Base-by-base conservation (phyloP, 257 asterid species). In the Paraleonurus japonicus region DNA sequence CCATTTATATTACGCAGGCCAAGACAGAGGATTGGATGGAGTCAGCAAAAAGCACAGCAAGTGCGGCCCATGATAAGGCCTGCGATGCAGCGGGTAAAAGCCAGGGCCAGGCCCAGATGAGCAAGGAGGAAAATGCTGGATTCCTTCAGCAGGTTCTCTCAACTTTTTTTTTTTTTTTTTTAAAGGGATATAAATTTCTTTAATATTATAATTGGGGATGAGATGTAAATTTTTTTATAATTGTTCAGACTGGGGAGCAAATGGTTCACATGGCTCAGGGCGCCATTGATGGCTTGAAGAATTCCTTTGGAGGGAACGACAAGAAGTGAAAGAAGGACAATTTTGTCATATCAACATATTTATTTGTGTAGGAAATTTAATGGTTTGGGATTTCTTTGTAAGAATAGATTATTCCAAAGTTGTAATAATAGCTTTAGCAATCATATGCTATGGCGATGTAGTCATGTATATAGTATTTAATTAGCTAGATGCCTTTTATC, bases 231-330 rank as follows among this genome's bases (percentile, higher is more conserved):
- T 0, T 5, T 54, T 13, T 35, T 12, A 3, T 23, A 54, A 12
- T 39, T 13, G 13, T 63, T 1, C 58, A 89, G 95, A 86, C 88
- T 0, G 89, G 93, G 58, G 91, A 83, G 70, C 89, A 90, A 50
- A 16, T 84, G 81, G 85, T 57, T 54, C 55, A 74, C 80, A 79
- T 88, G 80, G 93, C 93, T 72, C 93, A 90, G 67, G 96, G 90
- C 3, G 92, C 89, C 17, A 74, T 88, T 45, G 96, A 88, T 73
- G 95, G 96, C 4, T 83, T 85, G 79, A 90, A 85, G 86, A 88
- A 83, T 82, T 83, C 87, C 61, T 83, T 90, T 41, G 95, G 95
- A 62, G 72, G 81, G 72, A 84, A 89, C 20, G 86, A 87, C 3
- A 85, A 76, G 84, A 89, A 86, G 79, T 86, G 82, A 88, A 54